Conservation (phyloP, 2,329 filamentous ascomycete species). For the Epichloe sylvatica region DNA sequence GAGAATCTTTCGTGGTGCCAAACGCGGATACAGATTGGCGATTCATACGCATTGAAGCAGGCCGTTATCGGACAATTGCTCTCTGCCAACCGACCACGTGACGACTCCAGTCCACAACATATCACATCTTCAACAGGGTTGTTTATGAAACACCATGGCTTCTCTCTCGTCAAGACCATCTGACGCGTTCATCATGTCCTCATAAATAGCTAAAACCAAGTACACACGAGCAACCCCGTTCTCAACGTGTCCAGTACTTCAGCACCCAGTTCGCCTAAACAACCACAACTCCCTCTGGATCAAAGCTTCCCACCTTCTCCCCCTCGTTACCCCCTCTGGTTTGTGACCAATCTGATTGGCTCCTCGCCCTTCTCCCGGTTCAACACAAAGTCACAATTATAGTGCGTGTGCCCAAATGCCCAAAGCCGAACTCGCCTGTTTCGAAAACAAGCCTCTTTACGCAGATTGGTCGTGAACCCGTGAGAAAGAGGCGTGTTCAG, state of each 20-base stretch:
- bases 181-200: neutral
- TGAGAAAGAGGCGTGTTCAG: constrained; percentile 12
- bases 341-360: constrained; percentile 21
- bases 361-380: constrained; percentile 6
- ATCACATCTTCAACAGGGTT: constrained; percentile 17
- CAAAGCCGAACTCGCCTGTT: constrained; percentile 24
- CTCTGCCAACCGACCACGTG: too few relatives aligned
- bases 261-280: too few relatives aligned
- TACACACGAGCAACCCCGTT: neutral
- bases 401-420: constrained; percentile 37
- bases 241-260: neutral
- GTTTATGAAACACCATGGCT: too few relatives aligned
- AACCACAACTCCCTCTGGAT: constrained; percentile 6
- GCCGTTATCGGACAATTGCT: too few relatives aligned
- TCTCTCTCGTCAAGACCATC: neutral
- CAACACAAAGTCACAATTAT: constrained; percentile 26
- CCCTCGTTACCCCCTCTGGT: constrained; percentile 29
- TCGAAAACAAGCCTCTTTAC: constrained; percentile 20
- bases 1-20: too few relatives aligned
- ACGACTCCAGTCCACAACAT: too few relatives aligned
- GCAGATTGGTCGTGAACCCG: constrained; percentile 28
- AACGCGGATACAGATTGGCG: too few relatives aligned
- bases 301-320: constrained; percentile 20
- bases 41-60: too few relatives aligned
- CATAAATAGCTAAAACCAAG: neutral